Base-by-base conservation (phyloP, 2,329 filamentous ascomycete species). In the Fusarium brevicatenulatum region DNA sequence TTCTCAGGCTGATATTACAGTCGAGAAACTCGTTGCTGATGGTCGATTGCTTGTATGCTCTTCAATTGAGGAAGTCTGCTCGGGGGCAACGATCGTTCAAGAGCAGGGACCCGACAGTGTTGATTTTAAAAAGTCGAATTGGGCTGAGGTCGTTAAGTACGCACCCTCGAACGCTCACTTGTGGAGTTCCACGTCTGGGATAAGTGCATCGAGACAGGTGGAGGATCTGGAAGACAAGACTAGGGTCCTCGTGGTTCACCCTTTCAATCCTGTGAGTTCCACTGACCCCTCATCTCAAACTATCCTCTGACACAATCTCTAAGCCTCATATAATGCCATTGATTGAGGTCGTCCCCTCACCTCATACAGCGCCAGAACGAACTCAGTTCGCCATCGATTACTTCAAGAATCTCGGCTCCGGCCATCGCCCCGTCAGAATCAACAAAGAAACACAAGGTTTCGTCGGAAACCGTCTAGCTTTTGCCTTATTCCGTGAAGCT, bases 251-350 rank as follows among this genome's bases (percentile, higher is more conserved):
- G 72, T 73, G 13, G 72, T 75, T 16, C 72, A 75, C 34, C 72
- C 72, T 3, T 75, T 71, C 23, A 75, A 75, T 15, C 72, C 72
- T 0, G 70, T 72, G 28, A 47, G 60, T 3, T 1, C 32, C 12
- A 15, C 18, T 4, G 7, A 10, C 9, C 9, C 4, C 1, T 2
- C 2, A 0, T 13, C 13, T 2, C 4, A 23, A 30, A 15, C 2
- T 4, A 6, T 5, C 2, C 1, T 30, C 40, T 72, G 15, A 72
- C 18, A 4, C 15, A 6, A 16, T 1, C 1, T 15, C 9, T 0
- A 16, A 72, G 59, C 72, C 70, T n/a, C 72, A 75, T 32, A 66
- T 75, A 28, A 75, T 75, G 72, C 72, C 72, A 10, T 25, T 75
- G 0, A 75, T 75, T 12, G 72, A 75, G 32, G 44, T 75, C 3